Conservation (phyloP, 139 green algal genomes). For the Mychonastes homosphaera region DNA sequence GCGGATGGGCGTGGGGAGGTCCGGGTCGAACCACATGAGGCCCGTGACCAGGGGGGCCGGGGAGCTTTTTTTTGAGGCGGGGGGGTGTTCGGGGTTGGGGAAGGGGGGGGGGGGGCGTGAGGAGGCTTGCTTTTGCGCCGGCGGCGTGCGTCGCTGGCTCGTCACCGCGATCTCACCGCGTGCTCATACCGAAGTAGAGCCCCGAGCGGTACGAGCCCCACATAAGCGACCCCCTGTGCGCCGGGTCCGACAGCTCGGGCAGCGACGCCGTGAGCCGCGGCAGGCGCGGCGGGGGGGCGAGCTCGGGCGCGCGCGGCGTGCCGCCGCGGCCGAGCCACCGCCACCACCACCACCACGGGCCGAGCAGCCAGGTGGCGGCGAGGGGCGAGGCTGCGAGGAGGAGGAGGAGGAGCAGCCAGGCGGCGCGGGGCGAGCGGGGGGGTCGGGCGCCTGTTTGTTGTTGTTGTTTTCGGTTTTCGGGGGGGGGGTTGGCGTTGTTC, state of each 20-base stretch:
- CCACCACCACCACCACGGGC: no score
- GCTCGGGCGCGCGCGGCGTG: no score
- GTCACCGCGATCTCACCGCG: conserved; percentile 20
- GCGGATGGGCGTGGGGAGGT: conserved; percentile 13
- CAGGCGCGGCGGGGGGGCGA: conserved; percentile 18
- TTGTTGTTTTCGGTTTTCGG: no score
- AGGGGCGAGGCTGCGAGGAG: no score
- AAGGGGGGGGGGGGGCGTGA: not conserved
- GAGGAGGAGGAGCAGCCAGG: no score
- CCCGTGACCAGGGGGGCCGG: conserved; percentile 57
- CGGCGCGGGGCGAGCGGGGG: no score
- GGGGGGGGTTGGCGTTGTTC: no score
- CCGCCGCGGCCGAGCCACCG: no score
- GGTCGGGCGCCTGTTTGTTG: no score
- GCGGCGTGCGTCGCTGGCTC: not conserved
- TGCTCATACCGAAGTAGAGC: conserved; percentile 81
- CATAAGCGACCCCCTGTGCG: conserved; percentile 46
- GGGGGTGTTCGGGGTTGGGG: not conserved
- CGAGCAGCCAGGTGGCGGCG: no score
- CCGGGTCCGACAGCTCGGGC: conserved; percentile 17
- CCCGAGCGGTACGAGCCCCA: conserved; percentile 88
- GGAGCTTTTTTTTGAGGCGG: no score
- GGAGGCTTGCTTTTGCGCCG: not conserved
- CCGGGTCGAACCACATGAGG: conserved; percentile 71
- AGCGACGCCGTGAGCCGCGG: conserved; percentile 28